A percentile compares a stretch with the other conserved stretches of the same genome.
phyloP scores from a whole-genome alignment of 2,329 filamentous ascomycete species.

The Botrytis byssoidea region DNA sequence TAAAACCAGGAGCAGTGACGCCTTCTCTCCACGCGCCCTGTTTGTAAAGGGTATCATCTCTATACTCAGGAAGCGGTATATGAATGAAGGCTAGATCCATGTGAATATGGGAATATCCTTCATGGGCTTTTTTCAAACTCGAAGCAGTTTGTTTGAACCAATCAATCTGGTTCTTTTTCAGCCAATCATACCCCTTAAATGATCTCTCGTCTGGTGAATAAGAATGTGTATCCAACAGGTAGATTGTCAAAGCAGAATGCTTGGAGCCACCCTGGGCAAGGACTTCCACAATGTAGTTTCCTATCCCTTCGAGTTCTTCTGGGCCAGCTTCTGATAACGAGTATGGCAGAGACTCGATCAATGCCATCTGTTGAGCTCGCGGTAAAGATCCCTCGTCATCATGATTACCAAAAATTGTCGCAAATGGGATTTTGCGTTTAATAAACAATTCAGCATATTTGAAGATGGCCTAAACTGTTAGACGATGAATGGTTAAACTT shows the following conservation, averaged over 20 bases:
- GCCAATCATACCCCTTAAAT: slow-evolving; percentile 94
- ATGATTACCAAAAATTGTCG: slow-evolving; percentile 95
- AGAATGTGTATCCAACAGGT: slow-evolving; percentile 88
- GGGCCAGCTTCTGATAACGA: slow-evolving; percentile 85
- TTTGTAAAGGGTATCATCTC: slow-evolving; percentile 55
- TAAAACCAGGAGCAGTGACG: slow-evolving; percentile 84
- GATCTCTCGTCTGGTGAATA: slow-evolving; percentile 87
- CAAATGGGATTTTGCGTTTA: slow-evolving; percentile 85
- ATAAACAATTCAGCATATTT: slow-evolving; percentile 86
- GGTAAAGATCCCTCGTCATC: slow-evolving; percentile 81
- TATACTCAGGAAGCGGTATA: slow-evolving; percentile 91
- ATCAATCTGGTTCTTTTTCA: slow-evolving; percentile 88
- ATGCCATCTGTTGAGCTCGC: slow-evolving; percentile 75
- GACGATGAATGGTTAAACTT: not conserved
- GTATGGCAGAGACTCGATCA: slow-evolving; percentile 84
- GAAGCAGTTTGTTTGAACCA: slow-evolving; percentile 86
- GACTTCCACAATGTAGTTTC: slow-evolving; percentile 93
- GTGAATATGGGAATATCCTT: slow-evolving; percentile 85
- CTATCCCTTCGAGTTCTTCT: slow-evolving; percentile 80
- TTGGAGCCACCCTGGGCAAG: slow-evolving; percentile 74
- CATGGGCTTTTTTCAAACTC: slow-evolving; percentile 71
- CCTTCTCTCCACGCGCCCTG: slow-evolving; percentile 77
- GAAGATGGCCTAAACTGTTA: slow-evolving; percentile 69
- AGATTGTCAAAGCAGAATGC: slow-evolving; percentile 91
- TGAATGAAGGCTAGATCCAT: slow-evolving; percentile 98